phyloP scores from a whole-genome alignment of 495 filamentous ascomycete species.

The Saxispiralis lemnorum region DNA sequence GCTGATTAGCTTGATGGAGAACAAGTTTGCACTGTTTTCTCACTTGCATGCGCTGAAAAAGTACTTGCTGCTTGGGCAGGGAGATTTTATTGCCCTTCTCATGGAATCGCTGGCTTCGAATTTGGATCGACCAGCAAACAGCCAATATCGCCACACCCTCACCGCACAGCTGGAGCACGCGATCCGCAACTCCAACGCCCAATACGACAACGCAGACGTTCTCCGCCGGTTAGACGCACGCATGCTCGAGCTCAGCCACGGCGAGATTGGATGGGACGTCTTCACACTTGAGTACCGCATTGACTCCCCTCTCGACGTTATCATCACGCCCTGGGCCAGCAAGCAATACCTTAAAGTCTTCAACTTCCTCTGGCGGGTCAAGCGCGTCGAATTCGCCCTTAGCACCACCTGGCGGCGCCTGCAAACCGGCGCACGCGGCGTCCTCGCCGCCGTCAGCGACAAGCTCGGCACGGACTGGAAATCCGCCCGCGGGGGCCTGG shows the following conservation, averaged over 20 bases:
- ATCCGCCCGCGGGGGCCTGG: constrained; percentile 62
- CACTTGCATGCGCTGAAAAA: constrained; percentile 85
- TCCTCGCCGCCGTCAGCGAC: constrained; percentile 65
- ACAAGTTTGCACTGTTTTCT: constrained; percentile 83
- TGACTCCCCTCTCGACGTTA: constrained; percentile 89
- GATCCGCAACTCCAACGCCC: constrained; percentile 89
- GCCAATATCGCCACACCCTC: constrained; percentile 84
- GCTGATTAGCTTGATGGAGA: constrained; percentile 81
- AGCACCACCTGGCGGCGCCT: constrained; percentile 81
- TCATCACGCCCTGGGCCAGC: constrained; percentile 85
- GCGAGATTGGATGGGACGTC: constrained; percentile 98
- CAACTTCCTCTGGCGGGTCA: constrained; percentile 98
- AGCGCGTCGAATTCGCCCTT: constrained; percentile 89
- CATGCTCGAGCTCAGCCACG: constrained; percentile 86
- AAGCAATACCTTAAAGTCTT: constrained; percentile 97
- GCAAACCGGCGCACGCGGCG: constrained; percentile 86
- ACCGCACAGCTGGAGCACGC: constrained; percentile 96
- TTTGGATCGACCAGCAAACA: constrained; percentile 85
- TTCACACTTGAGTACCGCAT: constrained; percentile 99
- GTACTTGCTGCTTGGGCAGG: constrained; percentile 85
- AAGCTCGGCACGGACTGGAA: constrained; percentile 77
- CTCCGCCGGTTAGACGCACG: constrained; percentile 82
- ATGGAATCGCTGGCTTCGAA: constrained; percentile 92
- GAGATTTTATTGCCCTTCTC: constrained; percentile 90
- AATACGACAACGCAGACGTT: constrained; percentile 87